A percentile compares a stretch with the other conserved stretches of the same genome.
Conservation (phyloP, 2,329 filamentous ascomycete genomes). For the Pyrenophora seminiperda region DNA sequence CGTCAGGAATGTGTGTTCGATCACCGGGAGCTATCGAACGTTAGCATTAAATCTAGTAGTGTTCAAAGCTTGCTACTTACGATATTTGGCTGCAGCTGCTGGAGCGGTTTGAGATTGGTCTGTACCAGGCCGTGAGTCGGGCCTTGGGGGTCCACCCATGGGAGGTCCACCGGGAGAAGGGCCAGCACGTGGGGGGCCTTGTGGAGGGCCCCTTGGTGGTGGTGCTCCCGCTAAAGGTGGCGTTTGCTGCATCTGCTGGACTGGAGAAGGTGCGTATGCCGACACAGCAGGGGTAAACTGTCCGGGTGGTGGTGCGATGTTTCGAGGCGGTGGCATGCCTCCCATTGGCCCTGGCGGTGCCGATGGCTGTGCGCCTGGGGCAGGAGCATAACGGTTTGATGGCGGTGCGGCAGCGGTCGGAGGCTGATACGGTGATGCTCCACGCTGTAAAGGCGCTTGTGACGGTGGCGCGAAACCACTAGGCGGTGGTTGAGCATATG, state of each 20-base stretch:
- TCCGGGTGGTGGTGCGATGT: conserved; percentile 53
- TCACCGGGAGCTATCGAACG: conserved; percentile 68
- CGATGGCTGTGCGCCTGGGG: conserved; percentile 62
- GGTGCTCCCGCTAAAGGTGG: conserved; percentile 50
- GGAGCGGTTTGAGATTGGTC: conserved; percentile 57
- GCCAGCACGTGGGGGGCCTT: conserved; percentile 53
- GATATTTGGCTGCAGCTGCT: conserved; percentile 68
- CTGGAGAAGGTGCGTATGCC: conserved; percentile 25
- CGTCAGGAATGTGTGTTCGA: conserved; percentile 81
- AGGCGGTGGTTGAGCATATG: conserved; percentile 65
- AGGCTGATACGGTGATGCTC: conserved; percentile 83
- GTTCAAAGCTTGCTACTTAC: conserved; percentile 53
- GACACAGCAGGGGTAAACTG: conserved; percentile 36
- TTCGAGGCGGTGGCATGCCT: conserved; percentile 48
- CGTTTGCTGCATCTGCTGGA: conserved; percentile 47
- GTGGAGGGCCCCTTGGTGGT: conserved; percentile 46
- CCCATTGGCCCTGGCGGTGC: conserved; percentile 38
- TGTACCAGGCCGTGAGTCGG: conserved; percentile 53
- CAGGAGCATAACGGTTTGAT: conserved; percentile 66
- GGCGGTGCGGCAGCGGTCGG: conserved; percentile 71
- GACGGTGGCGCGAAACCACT: conserved; percentile 53
- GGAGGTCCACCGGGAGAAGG: conserved; percentile 47
- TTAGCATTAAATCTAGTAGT: conserved; percentile 25
- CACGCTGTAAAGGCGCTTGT: conserved; percentile 70
- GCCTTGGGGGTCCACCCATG: conserved; percentile 47